Base-by-base conservation (phyloP, 2,329 filamentous ascomycete genomes). In the Phyllosticta citribraziliensis region DNA sequence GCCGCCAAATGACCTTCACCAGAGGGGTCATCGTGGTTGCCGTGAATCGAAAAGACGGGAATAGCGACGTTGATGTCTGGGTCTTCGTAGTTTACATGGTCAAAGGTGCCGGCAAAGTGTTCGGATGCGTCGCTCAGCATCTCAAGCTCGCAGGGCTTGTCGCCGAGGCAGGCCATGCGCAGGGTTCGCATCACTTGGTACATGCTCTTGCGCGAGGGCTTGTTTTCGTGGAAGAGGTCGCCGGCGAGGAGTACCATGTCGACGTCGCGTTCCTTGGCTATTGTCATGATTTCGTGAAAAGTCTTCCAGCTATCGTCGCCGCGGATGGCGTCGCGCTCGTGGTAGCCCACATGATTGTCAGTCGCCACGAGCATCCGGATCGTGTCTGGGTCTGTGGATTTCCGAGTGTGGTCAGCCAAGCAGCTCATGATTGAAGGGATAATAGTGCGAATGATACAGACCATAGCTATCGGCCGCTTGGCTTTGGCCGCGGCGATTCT, bases 21-120 rank as follows among this genome's bases (percentile, higher is more conserved):
- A n/a, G 92, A 95, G 0, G 94, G 94, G 71, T 99, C 94, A 70
- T 99, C 94, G 72, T 99, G 94, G 70, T 99, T 99, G 54, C 94
- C 94, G 69, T 99, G 95, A 51, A 99, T 99, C 0, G 93, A 96
- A 72, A 99, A 99, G 27, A 99, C 91, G 0, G 94, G 94, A 61
- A 97, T 97, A 1, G 92, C 90, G 63, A 99, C 85, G 69, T 99
- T 99, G 74, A 99, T 97, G 68, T 99, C 91, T 24, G 90, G 85
- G 69, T 99, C 94, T 74, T 97, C 91, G 75, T 99, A 99, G 75
- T 99, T 99, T 75, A 96, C 93, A 72, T 97, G 89, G 56, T 91
- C 87, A 70, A 97, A 96, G 0, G 91, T 87, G 6, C 79, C 78
- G 20, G 25, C 54, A 68, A 99, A 97, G 64, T 93, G 89, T 68